phyloP scores from a whole-genome alignment of 1,284 basidiomycete genomes.

The Tylopilus orsonianus region DNA sequence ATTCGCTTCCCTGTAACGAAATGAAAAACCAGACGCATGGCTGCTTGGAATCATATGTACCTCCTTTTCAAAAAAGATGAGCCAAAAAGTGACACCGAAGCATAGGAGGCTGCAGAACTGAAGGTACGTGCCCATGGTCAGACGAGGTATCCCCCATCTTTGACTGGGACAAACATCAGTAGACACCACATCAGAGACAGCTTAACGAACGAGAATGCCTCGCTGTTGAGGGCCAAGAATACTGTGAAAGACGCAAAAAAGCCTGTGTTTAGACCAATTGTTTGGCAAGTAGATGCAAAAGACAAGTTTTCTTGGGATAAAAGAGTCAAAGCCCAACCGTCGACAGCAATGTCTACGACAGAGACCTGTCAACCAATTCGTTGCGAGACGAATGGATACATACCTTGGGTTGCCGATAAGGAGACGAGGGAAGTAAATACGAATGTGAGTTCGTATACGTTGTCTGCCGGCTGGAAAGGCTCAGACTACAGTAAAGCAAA shows the following conservation, averaged over 20 bases:
- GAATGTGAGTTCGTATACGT: slow-evolving; percentile 80
- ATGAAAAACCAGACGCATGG: slow-evolving; percentile 10
- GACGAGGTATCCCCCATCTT: slow-evolving; percentile 85
- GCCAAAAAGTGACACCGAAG: slow-evolving; percentile 82
- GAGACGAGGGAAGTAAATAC: slow-evolving; percentile 91
- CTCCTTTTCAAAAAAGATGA: slow-evolving; percentile 89
- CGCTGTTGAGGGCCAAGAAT: slow-evolving; percentile 95
- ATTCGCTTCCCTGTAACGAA: slow-evolving; percentile 63
- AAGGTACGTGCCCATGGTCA: slow-evolving; percentile 83
- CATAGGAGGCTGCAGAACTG: slow-evolving; percentile 86
- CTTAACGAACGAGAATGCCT: slow-evolving; percentile 78
- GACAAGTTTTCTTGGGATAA: slow-evolving; percentile 94
- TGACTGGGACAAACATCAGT: slow-evolving; percentile 38
- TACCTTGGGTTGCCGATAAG: slow-evolving; percentile 96
- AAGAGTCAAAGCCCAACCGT: slow-evolving; percentile 97
- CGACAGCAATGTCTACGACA: slow-evolving; percentile 88
- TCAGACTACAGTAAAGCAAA: slow-evolving; percentile 12
- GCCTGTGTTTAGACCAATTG: slow-evolving; percentile 94
- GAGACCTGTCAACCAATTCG: slow-evolving; percentile 5
- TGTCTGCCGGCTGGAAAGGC: slow-evolving; percentile 67
- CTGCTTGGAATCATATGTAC: slow-evolving; percentile 43
- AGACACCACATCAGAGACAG: not conserved
- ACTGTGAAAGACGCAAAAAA: slow-evolving; percentile 98
- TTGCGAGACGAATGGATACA: slow-evolving; percentile 16
- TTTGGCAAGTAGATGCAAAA: slow-evolving; percentile 98